These are phyloP conservation scores for Aureobasidium sp. DNA, from an alignment of 2,329 filamentous ascomycete genomes.

Conservation along the genomic window DNA sequence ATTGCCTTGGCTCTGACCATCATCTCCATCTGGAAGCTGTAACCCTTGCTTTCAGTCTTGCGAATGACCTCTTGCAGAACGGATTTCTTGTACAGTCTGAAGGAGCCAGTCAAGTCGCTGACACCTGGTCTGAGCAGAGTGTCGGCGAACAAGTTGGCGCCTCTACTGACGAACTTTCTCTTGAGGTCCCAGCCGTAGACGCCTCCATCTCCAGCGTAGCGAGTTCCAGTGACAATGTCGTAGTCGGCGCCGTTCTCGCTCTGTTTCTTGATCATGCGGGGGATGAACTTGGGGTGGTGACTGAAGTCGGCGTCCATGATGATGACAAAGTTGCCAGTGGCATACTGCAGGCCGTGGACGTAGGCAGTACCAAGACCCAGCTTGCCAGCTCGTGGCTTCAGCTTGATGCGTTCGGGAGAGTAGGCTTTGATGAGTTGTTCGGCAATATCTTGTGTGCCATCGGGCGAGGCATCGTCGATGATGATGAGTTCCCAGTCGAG, in stretches of 20 bases:
- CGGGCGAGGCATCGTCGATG: conserved; percentile 94
- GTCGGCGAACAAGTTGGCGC: conserved; percentile 92
- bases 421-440: conserved; percentile 85
- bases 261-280: conserved; percentile 82
- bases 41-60: conserved; percentile 90
- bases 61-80: conserved; percentile 85
- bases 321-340: conserved; percentile 88
- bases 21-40: conserved; percentile 99
- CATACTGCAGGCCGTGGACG: conserved; percentile 86
- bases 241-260: conserved; percentile 66
- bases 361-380: conserved; percentile 96
- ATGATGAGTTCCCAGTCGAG: conserved; percentile 97
- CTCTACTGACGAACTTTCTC: conserved; percentile 64
- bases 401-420: conserved; percentile 62
- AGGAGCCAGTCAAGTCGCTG: conserved; percentile 90
- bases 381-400: conserved; percentile 87
- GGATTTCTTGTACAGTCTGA: conserved; percentile 85
- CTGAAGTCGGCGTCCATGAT: conserved; percentile 99
- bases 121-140: conserved; percentile 88
- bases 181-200: conserved; percentile 97
- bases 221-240: conserved; percentile 94
- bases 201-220: conserved; percentile 77
- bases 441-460: conserved; percentile 87
- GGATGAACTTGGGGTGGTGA: conserved; percentile 98
- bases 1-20: conserved; percentile 96